These are phyloP conservation scores for Pascua guehoae DNA, from an alignment of 1,284 basidiomycete species.

Conservation along the genomic window DNA sequence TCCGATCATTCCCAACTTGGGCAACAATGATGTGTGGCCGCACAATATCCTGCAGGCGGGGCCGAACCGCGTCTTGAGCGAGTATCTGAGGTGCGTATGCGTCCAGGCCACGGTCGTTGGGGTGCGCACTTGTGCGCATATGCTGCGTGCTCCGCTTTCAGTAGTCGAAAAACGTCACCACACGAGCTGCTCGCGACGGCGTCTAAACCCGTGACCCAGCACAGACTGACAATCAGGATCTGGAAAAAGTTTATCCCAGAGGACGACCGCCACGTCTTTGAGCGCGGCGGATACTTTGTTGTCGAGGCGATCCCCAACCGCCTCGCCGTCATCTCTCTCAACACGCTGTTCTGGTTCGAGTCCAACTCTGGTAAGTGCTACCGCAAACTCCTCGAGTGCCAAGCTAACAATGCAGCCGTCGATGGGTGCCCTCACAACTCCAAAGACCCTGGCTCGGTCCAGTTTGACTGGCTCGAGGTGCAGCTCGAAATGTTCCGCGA, in stretches of 20 bases:
- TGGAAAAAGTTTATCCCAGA: conserved; percentile 83
- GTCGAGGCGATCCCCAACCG: conserved; percentile 73
- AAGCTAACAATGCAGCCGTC: conserved; percentile 24
- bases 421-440: conserved; percentile 63
- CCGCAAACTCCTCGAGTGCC: background rate
- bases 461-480: conserved; percentile 87
- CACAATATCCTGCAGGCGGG: conserved; percentile 60
- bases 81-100: conserved; percentile 66
- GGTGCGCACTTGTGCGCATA: too few species aligned
- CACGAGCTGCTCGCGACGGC: too few species aligned
- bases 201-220: too few species aligned
- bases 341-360: conserved; percentile 90
- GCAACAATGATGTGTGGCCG: conserved; percentile 89
- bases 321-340: conserved; percentile 78
- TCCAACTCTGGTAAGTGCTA: conserved; percentile 73
- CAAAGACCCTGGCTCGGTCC: conserved; percentile 71
- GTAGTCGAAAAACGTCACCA: too few species aligned
- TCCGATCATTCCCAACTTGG: conserved; percentile 78
- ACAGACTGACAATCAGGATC: conserved; percentile 55
- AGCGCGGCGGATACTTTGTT: conserved; percentile 78
- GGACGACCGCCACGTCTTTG: conserved; percentile 72
- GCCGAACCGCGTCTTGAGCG: conserved; percentile 73
- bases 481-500: conserved; percentile 69
- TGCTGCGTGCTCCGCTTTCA: background rate
- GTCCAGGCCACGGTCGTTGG: too few species aligned